Evolutionary conservation across 2,329 filamentous ascomycete genomes (phyloP), one percentile per base, ranked within the genome.

Genomic region (Aspergillus texensis): DNA sequence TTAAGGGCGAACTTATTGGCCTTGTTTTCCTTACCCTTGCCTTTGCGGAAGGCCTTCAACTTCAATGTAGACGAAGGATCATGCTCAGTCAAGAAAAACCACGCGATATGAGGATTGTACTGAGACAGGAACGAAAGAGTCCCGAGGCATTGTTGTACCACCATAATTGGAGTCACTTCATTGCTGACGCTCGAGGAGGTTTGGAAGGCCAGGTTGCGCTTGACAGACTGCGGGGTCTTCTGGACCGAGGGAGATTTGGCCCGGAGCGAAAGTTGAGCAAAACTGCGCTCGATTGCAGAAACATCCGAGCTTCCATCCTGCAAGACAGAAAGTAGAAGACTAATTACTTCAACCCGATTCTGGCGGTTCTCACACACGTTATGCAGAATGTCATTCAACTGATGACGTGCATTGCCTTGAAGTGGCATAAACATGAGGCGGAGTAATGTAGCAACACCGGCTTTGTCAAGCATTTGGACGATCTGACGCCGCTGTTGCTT

Each of bases 361-460:
- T 97, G 93, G n/a, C 93, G 90, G 75, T 99, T 99, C 78, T 97
- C 91, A 74, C 93, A 98, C 30, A 98, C 90, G 69, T 97, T 93
- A 66, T 92, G 88, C 58, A 99, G 89, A 59, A 99, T 92, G 61
- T 90, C 89, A 75, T 95, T 94, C 59, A 99, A 84, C 64, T 93
- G 91, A 65, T 86, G 88, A 68, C 93, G 92, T 56, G 95, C 90
- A 65, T 92, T 95, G 26, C 92, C 92, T 67, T 94, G 92, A 68
- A 97, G 92, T 55, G 92, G 91, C 71, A 98, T 93, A 77, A 99
- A 99, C 94, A 99, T 97, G 11, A 99, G 86, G n/a, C 96, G 92
- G 50, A 99, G 85, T 39, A 99, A 83, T n/a, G 95, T 98, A 30
- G 96, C 95, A 68, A 99, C 90, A 30, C 96, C 95, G 54, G 94